Evolutionary conservation across 2,329 filamentous ascomycete genomes (phyloP).

Genomic region (Alternaria atra): DNA sequence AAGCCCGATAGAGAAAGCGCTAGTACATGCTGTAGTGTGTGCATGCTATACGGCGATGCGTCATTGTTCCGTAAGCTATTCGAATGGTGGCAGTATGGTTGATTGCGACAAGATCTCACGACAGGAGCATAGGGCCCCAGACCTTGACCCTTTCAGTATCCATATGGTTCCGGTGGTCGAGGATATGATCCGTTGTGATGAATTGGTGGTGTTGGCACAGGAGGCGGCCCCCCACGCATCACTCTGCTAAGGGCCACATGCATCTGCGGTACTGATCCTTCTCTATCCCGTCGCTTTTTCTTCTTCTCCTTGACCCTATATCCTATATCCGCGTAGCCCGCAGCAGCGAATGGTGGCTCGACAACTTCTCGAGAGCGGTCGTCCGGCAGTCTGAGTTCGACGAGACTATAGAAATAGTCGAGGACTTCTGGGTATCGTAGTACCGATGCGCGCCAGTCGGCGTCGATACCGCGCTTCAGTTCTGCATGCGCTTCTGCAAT

Average conservation of each 20-base stretch:
- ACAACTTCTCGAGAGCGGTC: conserved; percentile 57
- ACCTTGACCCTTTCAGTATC: conserved; percentile 14
- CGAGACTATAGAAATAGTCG: conserved; percentile 79
- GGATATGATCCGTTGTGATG: conserved; percentile 38
- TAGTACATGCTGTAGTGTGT: conserved; percentile 17
- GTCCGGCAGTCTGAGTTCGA: conserved; percentile 70
- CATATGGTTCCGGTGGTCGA: conserved; percentile 36
- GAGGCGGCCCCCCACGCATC: conserved; percentile 39
- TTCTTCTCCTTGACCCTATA: conserved; percentile 45
- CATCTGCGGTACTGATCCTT: conserved; percentile 35
- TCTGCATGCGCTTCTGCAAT: conserved; percentile 70
- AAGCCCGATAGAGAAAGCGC: not conserved
- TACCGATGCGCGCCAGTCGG: conserved; percentile 79
- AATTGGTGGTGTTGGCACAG: conserved; percentile 48
- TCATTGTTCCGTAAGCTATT: not conserved
- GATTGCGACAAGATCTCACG: not conserved
- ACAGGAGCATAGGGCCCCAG: not conserved
- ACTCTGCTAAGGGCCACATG: conserved; percentile 31
- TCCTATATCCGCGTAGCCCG: conserved; percentile 49
- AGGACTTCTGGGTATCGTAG: conserved; percentile 81
- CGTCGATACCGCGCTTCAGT: conserved; percentile 77
- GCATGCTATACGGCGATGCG: not conserved
- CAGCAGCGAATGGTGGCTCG: conserved; percentile 51
- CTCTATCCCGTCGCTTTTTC: conserved; percentile 46
- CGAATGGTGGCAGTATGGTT: not conserved